A percentile compares a stretch with the other conserved stretches of the same genome.
These are phyloP conservation scores for Alternaria postmessia DNA, from an alignment of 2,329 filamentous ascomycete species.

Conservation along the genomic window DNA sequence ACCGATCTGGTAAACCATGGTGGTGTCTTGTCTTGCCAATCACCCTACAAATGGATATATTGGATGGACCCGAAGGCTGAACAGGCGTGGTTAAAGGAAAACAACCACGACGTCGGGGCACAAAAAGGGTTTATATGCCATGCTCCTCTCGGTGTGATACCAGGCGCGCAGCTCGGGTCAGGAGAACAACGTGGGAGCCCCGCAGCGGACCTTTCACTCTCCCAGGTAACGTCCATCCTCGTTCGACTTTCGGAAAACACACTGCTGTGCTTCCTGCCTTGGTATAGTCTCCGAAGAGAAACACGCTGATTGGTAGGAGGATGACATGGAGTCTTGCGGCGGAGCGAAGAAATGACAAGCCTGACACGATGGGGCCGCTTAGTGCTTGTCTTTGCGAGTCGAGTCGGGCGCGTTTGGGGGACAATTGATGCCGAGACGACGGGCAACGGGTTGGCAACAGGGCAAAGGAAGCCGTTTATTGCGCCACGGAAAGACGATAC, in stretches of 20 bases:
- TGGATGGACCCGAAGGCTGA: constrained; percentile 11
- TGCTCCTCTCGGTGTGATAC: constrained; percentile 9
- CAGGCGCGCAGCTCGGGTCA: constrained; percentile 13
- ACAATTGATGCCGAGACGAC: constrained; percentile 13
- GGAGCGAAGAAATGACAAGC: constrained; percentile 24
- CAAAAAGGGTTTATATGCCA: constrained; percentile 26
- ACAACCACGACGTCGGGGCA: neutral
- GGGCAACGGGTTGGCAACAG: neutral
- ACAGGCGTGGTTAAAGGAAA: constrained; percentile 6
- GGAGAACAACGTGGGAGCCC: constrained; percentile 26
- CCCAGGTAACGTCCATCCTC: constrained; percentile 14
- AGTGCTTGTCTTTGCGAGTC: constrained; percentile 25
- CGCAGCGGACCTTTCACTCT: constrained; percentile 26
- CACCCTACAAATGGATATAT: constrained; percentile 3
- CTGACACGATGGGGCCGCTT: constrained; percentile 25
- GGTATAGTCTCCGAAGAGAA: constrained; percentile 29
- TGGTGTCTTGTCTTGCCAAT: constrained; percentile 1
- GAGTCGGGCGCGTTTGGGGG: constrained; percentile 17
- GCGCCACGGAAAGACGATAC: neutral
- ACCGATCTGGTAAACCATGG: constrained; percentile 54
- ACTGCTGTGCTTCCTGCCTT: constrained; percentile 26
- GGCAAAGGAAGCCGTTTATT: neutral
- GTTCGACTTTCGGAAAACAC: constrained; percentile 11
- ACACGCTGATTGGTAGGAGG: constrained; percentile 22
- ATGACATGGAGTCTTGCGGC: constrained; percentile 10